A percentile compares a stretch with the other conserved stretches of the same genome.
Evolutionary conservation across 164 flowering plant species (phyloP).

Genomic region (Sextonia rubra): DNA sequence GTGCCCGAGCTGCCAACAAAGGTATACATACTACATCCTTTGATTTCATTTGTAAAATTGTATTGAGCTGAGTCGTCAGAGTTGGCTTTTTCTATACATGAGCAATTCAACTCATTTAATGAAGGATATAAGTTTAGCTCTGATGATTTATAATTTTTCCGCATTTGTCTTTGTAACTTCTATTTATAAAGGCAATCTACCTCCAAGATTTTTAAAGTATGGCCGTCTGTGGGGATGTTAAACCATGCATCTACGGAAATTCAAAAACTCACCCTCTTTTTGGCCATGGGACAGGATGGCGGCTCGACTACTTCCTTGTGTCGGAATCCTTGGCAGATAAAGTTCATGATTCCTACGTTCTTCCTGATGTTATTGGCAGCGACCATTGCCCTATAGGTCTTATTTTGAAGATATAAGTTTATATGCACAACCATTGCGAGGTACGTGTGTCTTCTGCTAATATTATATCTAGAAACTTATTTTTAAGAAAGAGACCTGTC

Average conservation of each 20-base stretch:
- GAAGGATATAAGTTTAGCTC: not conserved
- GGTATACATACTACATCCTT: slow-evolving; percentile 33
- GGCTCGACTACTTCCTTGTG: slow-evolving; percentile 90
- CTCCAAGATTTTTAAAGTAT: not conserved
- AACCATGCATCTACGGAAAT: not conserved
- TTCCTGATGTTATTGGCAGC: slow-evolving; percentile 80
- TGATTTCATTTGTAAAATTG: not conserved
- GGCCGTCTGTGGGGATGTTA: not conserved
- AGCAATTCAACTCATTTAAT: not conserved
- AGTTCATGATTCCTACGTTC: slow-evolving; percentile 92
- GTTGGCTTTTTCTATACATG: not conserved
- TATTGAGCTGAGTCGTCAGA: not conserved
- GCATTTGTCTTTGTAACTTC: not conserved
- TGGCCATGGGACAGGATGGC: slow-evolving; percentile 65
- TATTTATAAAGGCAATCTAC: not conserved
- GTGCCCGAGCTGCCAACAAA: slow-evolving; percentile 65
- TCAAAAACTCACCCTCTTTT: not conserved
- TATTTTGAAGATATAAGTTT: slow-evolving; percentile 52
- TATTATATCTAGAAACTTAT: not conserved
- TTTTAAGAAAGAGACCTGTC: no score
- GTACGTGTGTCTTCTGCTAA: not conserved
- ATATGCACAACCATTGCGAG: not conserved
- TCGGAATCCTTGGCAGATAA: slow-evolving; percentile 74
- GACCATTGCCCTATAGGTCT: slow-evolving; percentile 96
- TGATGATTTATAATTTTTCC: not conserved